A percentile compares a stretch with the other conserved stretches of the same genome.
phyloP scores from a whole-genome alignment of 208 protist genomes.

The Zelonia costaricensis region DNA sequence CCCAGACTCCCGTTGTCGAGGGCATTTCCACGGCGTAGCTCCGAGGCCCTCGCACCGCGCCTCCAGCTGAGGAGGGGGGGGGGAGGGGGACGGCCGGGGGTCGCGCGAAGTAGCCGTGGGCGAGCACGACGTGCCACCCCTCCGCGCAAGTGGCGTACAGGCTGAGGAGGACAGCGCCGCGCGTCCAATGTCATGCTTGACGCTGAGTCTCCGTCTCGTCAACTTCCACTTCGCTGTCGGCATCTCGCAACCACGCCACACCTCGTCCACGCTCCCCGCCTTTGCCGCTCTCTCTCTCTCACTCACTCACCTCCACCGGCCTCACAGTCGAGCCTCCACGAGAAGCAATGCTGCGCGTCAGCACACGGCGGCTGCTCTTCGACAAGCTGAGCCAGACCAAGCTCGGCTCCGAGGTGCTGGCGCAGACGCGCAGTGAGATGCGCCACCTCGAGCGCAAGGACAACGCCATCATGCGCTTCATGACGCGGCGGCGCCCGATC shows the following conservation, averaged over 20 bases:
- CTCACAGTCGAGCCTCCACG: not conserved
- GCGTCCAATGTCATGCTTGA: too few relatives aligned
- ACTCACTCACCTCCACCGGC: not conserved
- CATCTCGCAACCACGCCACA: not conserved
- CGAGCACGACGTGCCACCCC: too few relatives aligned
- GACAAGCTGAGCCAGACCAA: slow-evolving; percentile 63
- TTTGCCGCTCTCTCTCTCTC: not conserved
- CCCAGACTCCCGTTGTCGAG: too few relatives aligned
- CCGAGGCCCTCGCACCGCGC: too few relatives aligned
- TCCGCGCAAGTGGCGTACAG: too few relatives aligned
- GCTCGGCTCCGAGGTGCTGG: slow-evolving; percentile 76
- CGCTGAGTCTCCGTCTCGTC: too few relatives aligned
- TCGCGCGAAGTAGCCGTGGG: too few relatives aligned
- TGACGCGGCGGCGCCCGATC: slow-evolving; percentile 66
- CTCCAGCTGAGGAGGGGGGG: too few relatives aligned
- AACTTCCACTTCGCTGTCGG: not conserved
- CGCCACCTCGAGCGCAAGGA: slow-evolving; percentile 49
- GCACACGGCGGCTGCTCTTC: slow-evolving; percentile 39
- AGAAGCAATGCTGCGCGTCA: slow-evolving; percentile 44
- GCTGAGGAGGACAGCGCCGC: too few relatives aligned
- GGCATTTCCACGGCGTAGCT: too few relatives aligned
- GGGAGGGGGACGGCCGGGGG: too few relatives aligned
- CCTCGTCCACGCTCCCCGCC: not conserved
- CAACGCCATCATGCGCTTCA: slow-evolving; percentile 63
- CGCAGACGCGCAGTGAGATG: slow-evolving; percentile 77